phyloP scores from a whole-genome alignment of 1,139 yeast genomes.

The Blastobotrys indianensis region DNA sequence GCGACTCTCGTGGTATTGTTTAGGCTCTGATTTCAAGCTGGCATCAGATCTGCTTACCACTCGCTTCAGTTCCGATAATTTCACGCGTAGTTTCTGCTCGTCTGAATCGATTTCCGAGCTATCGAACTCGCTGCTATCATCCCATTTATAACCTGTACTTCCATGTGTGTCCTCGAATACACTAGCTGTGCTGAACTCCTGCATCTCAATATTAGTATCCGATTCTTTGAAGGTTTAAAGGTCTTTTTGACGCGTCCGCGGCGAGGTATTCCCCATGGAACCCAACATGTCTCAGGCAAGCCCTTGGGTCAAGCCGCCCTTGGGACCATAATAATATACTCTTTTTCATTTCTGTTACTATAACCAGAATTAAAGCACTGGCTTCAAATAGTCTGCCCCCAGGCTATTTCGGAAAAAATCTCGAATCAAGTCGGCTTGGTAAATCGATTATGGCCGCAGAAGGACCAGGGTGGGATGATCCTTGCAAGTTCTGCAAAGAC shows the following conservation, averaged over 20 bases:
- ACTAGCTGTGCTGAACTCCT: conserved; percentile 8
- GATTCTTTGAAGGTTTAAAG: too few species aligned
- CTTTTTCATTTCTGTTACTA: too few species aligned
- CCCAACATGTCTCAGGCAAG: too few species aligned
- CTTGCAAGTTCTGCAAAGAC: conserved; percentile 6
- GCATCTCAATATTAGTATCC: background rate
- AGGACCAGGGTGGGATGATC: conserved; percentile 10
- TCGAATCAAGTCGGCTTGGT: too few species aligned
- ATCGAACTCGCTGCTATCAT: conserved; percentile 9
- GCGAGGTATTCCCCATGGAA: too few species aligned
- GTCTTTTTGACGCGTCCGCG: too few species aligned
- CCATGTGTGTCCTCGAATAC: conserved; percentile 10
- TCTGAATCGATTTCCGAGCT: conserved; percentile 3
- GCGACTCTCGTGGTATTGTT: background rate
- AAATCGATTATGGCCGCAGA: background rate
- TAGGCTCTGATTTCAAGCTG: too few species aligned
- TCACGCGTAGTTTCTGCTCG: conserved; percentile 5
- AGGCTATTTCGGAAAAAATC: too few species aligned
- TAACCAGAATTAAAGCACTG: too few species aligned
- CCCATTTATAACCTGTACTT: conserved; percentile 13
- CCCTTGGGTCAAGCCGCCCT: too few species aligned
- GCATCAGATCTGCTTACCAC: background rate
- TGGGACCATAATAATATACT: too few species aligned
- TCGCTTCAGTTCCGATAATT: conserved; percentile 9
- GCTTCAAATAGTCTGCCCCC: too few species aligned